phyloP scores from a whole-genome alignment of 805 yeast genomes.

The Candida chilensis region DNA sequence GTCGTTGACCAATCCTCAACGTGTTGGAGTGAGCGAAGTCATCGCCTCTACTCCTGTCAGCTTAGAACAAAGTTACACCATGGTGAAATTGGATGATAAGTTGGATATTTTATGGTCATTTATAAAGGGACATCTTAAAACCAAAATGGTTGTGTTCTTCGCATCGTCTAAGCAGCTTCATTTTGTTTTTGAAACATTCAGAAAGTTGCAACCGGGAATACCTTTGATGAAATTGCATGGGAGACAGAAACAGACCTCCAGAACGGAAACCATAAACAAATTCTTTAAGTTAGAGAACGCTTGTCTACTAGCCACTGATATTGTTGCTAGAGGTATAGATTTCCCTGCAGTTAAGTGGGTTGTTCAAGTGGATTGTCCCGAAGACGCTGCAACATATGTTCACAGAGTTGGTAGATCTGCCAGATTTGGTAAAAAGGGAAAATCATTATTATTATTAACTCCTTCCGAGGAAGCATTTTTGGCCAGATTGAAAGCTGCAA shows the following conservation, averaged over 20 bases:
- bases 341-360: constrained; percentile 95
- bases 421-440: constrained; percentile 77
- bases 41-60: constrained; percentile 73
- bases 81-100: constrained; percentile 68
- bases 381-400: constrained; percentile 80
- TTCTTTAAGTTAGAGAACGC: constrained; percentile 73
- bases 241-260: constrained; percentile 81
- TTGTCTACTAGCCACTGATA: constrained; percentile 83
- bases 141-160: constrained; percentile 73
- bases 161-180: constrained; percentile 90
- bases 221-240: constrained; percentile 82
- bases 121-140: constrained; percentile 71
- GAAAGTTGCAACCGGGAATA: constrained; percentile 88
- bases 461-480: constrained; percentile 78
- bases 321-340: constrained; percentile 87
- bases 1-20: constrained; percentile 53
- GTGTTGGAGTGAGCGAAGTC: constrained; percentile 32
- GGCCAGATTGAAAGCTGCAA: constrained; percentile 47
- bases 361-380: constrained; percentile 88
- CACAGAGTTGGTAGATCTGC: constrained; percentile 91
- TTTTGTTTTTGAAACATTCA: constrained; percentile 76
- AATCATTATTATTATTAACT: constrained; percentile 72
- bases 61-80: constrained; percentile 75
- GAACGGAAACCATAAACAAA: constrained; percentile 73
- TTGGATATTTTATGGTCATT: constrained; percentile 82